These are phyloP conservation scores for Neonectria magnoliae DNA, from an alignment of 2,329 filamentous ascomycete genomes.

Conservation along the genomic window DNA sequence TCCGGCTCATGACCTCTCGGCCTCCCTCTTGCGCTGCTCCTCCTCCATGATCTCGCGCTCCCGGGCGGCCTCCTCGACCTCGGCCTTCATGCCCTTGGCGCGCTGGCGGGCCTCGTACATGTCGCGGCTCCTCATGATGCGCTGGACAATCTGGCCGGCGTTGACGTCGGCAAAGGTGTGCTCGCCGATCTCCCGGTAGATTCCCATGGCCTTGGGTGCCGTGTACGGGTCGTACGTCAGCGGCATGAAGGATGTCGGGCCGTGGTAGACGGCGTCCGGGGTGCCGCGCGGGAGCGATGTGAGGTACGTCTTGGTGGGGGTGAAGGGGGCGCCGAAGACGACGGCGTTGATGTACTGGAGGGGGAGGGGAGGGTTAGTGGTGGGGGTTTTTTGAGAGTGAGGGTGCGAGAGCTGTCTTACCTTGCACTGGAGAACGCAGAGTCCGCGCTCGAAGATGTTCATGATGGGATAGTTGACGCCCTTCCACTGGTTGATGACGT, in stretches of 20 bases:
- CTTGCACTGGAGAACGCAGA: constrained; percentile 95
- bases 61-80: constrained; percentile 74
- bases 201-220: constrained; percentile 81
- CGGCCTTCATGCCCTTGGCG: constrained; percentile 87
- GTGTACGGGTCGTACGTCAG: constrained; percentile 82
- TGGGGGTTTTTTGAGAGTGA: background rate
- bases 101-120: constrained; percentile 93
- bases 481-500: constrained; percentile 96
- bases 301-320: constrained; percentile 83
- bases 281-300: constrained; percentile 76
- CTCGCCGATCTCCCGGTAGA: constrained; percentile 80
- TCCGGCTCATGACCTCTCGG: constrained; percentile 43
- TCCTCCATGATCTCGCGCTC: constrained; percentile 71
- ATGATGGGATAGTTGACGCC: constrained; percentile 99
- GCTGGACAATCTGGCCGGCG: constrained; percentile 87
- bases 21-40: constrained; percentile 62
- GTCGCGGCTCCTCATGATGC: constrained; percentile 87
- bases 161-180: constrained; percentile 91
- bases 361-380: constrained; percentile 27
- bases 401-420: constrained; percentile 58
- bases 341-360: constrained; percentile 84
- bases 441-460: constrained; percentile 96
- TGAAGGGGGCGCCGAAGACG: constrained; percentile 90
- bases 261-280: constrained; percentile 89
- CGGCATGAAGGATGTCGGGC: constrained; percentile 92